A percentile compares a stretch with the other conserved stretches of the same genome.
phyloP scores from a whole-genome alignment of 352 stramenopile genomes.

The Globisporangium cederbergense region DNA sequence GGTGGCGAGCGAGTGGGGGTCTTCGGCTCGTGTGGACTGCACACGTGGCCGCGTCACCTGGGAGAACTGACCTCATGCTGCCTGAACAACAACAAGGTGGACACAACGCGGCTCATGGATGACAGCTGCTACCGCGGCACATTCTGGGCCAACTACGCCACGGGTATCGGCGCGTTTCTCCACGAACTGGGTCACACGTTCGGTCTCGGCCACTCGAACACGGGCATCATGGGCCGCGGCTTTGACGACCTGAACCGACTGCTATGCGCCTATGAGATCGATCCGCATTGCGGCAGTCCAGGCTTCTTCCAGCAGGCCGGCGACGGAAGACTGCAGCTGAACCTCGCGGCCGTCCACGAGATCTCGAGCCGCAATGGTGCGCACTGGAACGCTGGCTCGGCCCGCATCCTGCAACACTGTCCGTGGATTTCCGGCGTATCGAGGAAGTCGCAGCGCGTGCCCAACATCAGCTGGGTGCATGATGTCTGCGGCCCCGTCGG shows the following conservation, averaged over 20 bases:
- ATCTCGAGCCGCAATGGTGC: constrained; percentile 28
- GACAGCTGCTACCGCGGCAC: constrained; percentile 60
- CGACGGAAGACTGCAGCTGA: constrained; percentile 29
- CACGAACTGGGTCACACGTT: constrained; percentile 68
- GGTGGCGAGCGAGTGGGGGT: constrained; percentile 53
- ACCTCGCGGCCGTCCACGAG: constrained; percentile 34
- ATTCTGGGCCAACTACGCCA: constrained; percentile 64
- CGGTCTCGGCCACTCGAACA: constrained; percentile 47
- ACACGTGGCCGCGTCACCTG: constrained; percentile 52
- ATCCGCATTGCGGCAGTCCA: constrained; percentile 26
- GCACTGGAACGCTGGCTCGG: constrained; percentile 57
- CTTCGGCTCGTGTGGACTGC: constrained; percentile 67
- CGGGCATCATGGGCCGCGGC: constrained; percentile 62
- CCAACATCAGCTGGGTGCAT: constrained; percentile 39
- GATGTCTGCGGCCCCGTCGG: constrained; percentile 48
- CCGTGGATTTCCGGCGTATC: constrained; percentile 47
- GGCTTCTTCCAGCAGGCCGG: constrained; percentile 20
- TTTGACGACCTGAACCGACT: constrained; percentile 77
- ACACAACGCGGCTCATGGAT: constrained; percentile 43
- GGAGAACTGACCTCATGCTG: constrained; percentile 46
- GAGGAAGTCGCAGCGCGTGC: constrained; percentile 29
- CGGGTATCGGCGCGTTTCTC: constrained; percentile 58
- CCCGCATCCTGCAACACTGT: constrained; percentile 44
- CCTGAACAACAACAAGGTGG: constrained; percentile 54
- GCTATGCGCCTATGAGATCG: constrained; percentile 41